A percentile compares a stretch with the other conserved stretches of the same genome.
phyloP scores from a whole-genome alignment of 169 alveolate genomes.

The Toxoplasma gondii region DNA sequence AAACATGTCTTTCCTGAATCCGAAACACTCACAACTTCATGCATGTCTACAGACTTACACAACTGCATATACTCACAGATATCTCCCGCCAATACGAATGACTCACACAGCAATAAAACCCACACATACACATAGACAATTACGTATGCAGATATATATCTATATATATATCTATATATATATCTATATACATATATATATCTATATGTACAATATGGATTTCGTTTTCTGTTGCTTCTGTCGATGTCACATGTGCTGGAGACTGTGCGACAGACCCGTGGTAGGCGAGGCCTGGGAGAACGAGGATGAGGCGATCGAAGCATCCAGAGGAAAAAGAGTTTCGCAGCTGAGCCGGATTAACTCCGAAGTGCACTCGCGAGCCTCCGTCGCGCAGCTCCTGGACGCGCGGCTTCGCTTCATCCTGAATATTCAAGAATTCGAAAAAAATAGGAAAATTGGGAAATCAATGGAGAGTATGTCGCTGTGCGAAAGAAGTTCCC shows the following conservation, averaged over 20 bases:
- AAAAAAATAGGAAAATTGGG: no score
- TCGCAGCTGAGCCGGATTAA: constrained; percentile 74
- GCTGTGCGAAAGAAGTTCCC: no score
- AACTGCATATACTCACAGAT: no score
- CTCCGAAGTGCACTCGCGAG: constrained; percentile 69
- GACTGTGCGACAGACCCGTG: neutral
- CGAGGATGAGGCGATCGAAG: constrained; percentile 68
- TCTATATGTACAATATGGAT: no score
- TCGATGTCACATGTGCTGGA: no score
- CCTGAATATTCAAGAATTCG: neutral
- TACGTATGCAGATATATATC: no score
- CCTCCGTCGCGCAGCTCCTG: neutral
- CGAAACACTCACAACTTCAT: neutral
- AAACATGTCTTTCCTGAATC: neutral
- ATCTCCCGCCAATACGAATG: neutral
- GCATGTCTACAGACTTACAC: neutral
- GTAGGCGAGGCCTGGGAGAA: neutral
- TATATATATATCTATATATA: no score
- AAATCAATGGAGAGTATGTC: no score
- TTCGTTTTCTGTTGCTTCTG: no score
- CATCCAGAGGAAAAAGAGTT: constrained; percentile 66
- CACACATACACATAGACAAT: neutral
- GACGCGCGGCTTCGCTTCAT: neutral
- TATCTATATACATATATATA: no score
- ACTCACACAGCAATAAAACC: neutral